Evolutionary conservation across 768 basidiomycete genomes (phyloP).

Genomic region (Tylopilus intermedius): DNA sequence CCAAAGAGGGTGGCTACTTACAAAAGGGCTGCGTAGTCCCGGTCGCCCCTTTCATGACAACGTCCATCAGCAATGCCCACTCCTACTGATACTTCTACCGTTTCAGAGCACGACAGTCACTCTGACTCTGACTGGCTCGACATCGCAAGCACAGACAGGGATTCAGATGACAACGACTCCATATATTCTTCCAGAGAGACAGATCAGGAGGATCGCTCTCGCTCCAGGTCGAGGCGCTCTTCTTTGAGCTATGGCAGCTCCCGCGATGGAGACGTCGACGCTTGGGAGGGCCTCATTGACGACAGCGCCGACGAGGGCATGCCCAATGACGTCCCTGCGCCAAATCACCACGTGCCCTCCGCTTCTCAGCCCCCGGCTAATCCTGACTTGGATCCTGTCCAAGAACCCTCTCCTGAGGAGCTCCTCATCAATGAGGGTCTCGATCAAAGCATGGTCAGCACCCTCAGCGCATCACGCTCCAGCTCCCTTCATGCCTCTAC

Average conservation of each 20-base stretch:
- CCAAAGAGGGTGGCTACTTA: conserved; percentile 24
- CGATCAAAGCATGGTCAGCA: conserved; percentile 80
- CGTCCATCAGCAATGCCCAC: conserved; percentile 29
- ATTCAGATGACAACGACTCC: conserved; percentile 70
- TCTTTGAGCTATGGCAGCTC: conserved; percentile 69
- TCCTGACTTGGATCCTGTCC: conserved; percentile 24
- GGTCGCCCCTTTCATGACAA: conserved; percentile 27
- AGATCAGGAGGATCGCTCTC: conserved; percentile 53
- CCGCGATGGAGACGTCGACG: conserved; percentile 62
- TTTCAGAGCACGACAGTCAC: conserved; percentile 60
- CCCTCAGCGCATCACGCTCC: conserved; percentile 68
- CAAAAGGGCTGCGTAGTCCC: conserved; percentile 19
- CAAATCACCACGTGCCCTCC: conserved; percentile 22
- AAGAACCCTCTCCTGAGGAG: conserved; percentile 51
- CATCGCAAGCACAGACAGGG: conserved; percentile 56
- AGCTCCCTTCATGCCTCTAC: conserved; percentile 53
- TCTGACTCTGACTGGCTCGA: conserved; percentile 88
- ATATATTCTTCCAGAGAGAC: conserved; percentile 50
- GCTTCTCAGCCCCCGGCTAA: conserved; percentile 20
- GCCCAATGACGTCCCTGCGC: conserved; percentile 21
- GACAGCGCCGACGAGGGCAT: conserved; percentile 50
- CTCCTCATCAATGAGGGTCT: conserved; percentile 66
- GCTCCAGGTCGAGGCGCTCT: conserved; percentile 61
- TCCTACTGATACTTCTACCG: conserved; percentile 36
- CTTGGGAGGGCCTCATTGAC: conserved; percentile 75